These are phyloP conservation scores for Cicer bijugum DNA, from an alignment of 306 rosid species.

Conservation along the genomic window DNA sequence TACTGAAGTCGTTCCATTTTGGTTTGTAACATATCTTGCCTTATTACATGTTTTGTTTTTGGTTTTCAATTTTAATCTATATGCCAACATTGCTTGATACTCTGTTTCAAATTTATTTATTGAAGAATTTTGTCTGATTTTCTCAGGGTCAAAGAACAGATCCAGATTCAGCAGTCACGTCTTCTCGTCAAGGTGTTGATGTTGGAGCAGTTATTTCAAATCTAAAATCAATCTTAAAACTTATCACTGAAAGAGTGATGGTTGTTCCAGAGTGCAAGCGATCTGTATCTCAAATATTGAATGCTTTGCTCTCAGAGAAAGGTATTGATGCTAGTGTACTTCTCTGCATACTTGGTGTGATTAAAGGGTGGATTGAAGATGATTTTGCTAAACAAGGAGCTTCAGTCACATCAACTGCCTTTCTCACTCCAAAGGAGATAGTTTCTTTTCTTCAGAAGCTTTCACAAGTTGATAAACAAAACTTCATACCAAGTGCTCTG, in stretches of 20 bases:
- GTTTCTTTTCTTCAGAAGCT: conserved; percentile 95
- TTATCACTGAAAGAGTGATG: conserved; percentile 92
- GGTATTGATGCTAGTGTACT: conserved; percentile 93
- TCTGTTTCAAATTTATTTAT: conserved; percentile 25
- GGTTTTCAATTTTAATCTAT: conserved; percentile 20
- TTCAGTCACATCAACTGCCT: conserved; percentile 64
- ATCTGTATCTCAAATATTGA: conserved; percentile 81
- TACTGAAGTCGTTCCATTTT: conserved; percentile 8
- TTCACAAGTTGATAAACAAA: conserved; percentile 88
- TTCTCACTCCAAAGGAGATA: conserved; percentile 83
- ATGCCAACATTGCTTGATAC: not conserved
- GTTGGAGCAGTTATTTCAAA: conserved; percentile 83
- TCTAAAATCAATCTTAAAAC: conserved; percentile 81
- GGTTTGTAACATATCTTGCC: conserved; percentile 20
- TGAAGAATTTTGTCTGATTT: conserved; percentile 39
- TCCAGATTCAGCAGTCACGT: conserved; percentile 87
- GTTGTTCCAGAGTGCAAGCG: conserved; percentile 85
- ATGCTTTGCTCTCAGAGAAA: conserved; percentile 87
- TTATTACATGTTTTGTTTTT: conserved; percentile 18
- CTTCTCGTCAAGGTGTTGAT: conserved; percentile 89
- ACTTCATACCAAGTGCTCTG: conserved; percentile 61
- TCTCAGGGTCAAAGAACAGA: conserved; percentile 83
- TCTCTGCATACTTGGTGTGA: conserved; percentile 94
- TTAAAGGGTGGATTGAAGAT: conserved; percentile 96
- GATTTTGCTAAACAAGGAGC: conserved; percentile 81